phyloP scores from a whole-genome alignment of 2,329 filamentous ascomycete species.

The Penicillium sp. region DNA sequence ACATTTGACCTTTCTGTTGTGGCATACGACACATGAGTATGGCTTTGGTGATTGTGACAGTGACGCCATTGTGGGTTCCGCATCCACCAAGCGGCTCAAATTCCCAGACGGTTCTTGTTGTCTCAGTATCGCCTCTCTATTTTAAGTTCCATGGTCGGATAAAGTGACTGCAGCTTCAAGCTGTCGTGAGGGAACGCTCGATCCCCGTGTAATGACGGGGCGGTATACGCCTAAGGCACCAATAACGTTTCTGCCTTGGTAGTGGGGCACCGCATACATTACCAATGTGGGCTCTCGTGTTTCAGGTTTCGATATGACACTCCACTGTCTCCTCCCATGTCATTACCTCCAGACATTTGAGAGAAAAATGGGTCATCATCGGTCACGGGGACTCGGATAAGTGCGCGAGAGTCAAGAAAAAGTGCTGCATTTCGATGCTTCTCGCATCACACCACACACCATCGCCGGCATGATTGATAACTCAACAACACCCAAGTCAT shows the following conservation, averaged over 20 bases:
- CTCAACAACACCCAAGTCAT: constrained; percentile 1
- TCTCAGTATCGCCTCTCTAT: background rate
- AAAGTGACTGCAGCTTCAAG: background rate
- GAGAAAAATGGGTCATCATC: background rate
- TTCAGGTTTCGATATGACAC: background rate
- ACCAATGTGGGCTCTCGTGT: background rate
- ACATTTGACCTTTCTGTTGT: constrained; percentile 47
- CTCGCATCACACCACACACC: background rate
- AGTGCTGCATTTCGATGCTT: background rate
- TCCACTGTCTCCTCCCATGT: background rate
- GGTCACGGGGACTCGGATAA: background rate
- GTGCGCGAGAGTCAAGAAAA: background rate
- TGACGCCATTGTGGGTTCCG: constrained; percentile 19
- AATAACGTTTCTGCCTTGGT: background rate
- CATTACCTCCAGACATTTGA: background rate
- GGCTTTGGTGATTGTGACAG: constrained; percentile 8
- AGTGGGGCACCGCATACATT: background rate
- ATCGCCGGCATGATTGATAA: constrained; percentile 3
- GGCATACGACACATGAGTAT: constrained; percentile 38
- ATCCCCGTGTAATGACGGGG: background rate
- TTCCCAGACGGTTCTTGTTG: background rate
- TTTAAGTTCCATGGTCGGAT: background rate
- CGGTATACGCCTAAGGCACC: background rate
- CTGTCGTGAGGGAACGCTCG: background rate
- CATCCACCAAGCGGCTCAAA: background rate